Evolutionary conservation across 176 grass and related monocot genomes (phyloP), one percentile per base, ranked within the genome.

Genomic region (Carex pumila): DNA sequence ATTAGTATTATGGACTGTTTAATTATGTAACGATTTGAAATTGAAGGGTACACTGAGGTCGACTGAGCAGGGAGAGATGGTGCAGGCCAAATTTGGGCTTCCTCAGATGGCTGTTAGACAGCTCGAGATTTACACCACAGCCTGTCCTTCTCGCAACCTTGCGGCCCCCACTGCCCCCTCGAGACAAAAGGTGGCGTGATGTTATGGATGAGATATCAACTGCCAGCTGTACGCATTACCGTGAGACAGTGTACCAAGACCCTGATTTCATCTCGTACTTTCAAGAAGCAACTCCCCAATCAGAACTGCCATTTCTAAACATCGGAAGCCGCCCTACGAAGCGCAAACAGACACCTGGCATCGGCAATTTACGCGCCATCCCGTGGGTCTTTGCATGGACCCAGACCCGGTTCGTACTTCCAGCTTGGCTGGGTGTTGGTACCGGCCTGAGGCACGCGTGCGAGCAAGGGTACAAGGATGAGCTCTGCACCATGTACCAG

Each of bases 31-130:
- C 62, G 5, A 53, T 50, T 85, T 29, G 0, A 41, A 19, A 65
- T 61, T 53, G 53, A 75, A 94, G 92, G 95, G 92, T 19, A 94
- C 90, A 0, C 83, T 98, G 2, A 91, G 92, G 1, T 98, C 95
- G 10, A 98, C 95, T 0, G 95, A 98, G 84, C 95, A 98, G 67
- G 95, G 95, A n/a, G 95, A 98, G 81, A 98, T 98, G 95, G 95
- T 98, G 34, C 95, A 98, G 68, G 89, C 92, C 36, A 98, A 98
- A 89, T 98, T 98, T 52, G 95, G 95, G 1, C 86, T 98, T 5
- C 87, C 92, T 0, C 90, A 98, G 32, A 98, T 90, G 3, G 90
- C 95, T 0, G 92, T 98, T 6, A 90, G 95, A 1, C 95, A 94
- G 80, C 90, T 98, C 4, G 95, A 98, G 87, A 93, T 98, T 71